A percentile compares a stretch with the other conserved stretches of the same genome.
Evolutionary conservation across 1,284 basidiomycete genomes (phyloP).

Genomic region (Takashimella koratensis): DNA sequence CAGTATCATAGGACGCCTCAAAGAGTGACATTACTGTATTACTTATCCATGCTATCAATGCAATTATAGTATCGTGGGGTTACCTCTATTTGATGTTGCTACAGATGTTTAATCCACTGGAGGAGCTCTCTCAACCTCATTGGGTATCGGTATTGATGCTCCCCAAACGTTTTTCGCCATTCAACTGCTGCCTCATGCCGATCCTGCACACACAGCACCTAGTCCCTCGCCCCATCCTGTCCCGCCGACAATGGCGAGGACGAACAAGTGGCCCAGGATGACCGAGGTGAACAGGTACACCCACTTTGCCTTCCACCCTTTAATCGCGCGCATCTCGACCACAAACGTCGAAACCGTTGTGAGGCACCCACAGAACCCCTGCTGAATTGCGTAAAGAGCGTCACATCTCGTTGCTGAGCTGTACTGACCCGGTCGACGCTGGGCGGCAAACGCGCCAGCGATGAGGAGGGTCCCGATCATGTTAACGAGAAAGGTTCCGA

Average conservation of each 20-base stretch:
- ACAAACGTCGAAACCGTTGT: conserved; percentile 93
- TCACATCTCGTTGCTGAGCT: conserved; percentile 58
- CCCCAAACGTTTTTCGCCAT: too few relatives aligned
- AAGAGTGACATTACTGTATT: too few relatives aligned
- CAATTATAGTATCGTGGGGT: too few relatives aligned
- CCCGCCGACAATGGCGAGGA: conserved; percentile 73
- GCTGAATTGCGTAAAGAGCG: conserved; percentile 71
- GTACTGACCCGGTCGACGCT: conserved; percentile 53
- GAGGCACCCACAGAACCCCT: conserved; percentile 93
- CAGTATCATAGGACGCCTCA: too few relatives aligned
- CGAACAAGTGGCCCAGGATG: conserved; percentile 63
- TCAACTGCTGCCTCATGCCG: neutral
- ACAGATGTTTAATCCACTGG: too few relatives aligned
- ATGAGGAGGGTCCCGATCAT: conserved; percentile 73
- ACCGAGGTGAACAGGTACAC: conserved; percentile 69
- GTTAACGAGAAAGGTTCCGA: conserved; percentile 87
- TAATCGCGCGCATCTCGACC: conserved; percentile 67
- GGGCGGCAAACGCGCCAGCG: conserved; percentile 65
- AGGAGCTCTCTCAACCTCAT: too few relatives aligned
- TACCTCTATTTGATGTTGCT: too few relatives aligned
- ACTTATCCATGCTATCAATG: too few relatives aligned
- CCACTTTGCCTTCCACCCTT: conserved; percentile 51
- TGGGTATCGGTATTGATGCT: too few relatives aligned
- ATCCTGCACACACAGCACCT: conserved; percentile 13
- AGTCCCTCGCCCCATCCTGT: conserved; percentile 57